Conservation (phyloP, 2,329 filamentous ascomycete species). For the Huntiella bhutanensis region DNA sequence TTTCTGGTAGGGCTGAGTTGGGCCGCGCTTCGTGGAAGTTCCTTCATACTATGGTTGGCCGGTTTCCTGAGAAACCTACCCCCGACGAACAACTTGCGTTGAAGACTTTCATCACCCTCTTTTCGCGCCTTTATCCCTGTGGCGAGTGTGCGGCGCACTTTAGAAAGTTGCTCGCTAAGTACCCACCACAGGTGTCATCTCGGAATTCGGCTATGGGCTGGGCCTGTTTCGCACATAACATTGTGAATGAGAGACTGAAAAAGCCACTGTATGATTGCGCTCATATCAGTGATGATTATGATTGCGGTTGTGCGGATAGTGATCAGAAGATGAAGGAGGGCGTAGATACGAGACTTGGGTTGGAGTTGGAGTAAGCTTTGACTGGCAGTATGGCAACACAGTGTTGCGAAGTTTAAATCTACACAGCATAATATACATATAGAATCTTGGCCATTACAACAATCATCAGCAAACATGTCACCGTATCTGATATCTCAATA, state of each 20-base stretch:
- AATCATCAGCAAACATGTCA: no score
- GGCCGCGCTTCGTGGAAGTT: slow-evolving; percentile 52
- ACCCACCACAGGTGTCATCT: slow-evolving; percentile 44
- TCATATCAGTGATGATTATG: slow-evolving; percentile 51
- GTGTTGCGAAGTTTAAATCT: no score
- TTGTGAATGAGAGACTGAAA: slow-evolving; percentile 43
- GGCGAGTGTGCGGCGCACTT: slow-evolving; percentile 53
- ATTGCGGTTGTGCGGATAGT: slow-evolving; percentile 53
- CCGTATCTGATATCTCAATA: neutral
- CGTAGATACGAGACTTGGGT: slow-evolving; percentile 16
- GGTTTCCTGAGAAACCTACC: slow-evolving; percentile 47
- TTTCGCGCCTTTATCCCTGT: slow-evolving; percentile 50
- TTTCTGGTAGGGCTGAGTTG: slow-evolving; percentile 35
- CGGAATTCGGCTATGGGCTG: slow-evolving; percentile 46
- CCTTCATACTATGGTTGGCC: slow-evolving; percentile 51
- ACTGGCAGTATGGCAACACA: neutral
- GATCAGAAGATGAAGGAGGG: slow-evolving; percentile 25
- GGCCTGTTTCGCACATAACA: slow-evolving; percentile 50
- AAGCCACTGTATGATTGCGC: slow-evolving; percentile 47
- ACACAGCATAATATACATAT: no score
- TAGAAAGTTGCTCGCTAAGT: slow-evolving; percentile 39
- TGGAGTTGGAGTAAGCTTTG: slow-evolving; percentile 11
- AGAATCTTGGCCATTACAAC: no score
- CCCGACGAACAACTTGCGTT: slow-evolving; percentile 42
- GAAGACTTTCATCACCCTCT: slow-evolving; percentile 45